Base-by-base conservation (phyloP, 2,329 filamentous ascomycete species). In the Cladosporium oxysporum region DNA sequence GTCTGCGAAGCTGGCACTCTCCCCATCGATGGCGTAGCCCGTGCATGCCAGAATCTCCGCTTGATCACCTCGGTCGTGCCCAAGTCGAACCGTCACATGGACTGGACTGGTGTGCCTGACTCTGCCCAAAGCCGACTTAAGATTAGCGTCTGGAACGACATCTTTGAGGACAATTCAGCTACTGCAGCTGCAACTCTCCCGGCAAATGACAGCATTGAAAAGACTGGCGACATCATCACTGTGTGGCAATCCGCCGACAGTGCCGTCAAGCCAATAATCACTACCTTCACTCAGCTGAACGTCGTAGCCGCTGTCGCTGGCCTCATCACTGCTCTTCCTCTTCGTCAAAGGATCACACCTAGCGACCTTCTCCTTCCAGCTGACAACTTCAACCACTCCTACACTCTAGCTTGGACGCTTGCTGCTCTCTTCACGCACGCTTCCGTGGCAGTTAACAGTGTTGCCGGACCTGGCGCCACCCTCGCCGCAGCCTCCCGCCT, bases 41-140 rank as follows among this genome's bases (percentile, higher is more conserved):
- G 89, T 72, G 84, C 83, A 62, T 92, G 91, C 73, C 84, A 89
- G 5, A 84, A 85, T 44, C 84, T 99, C 55, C 89, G 88, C 68
- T 88, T 93, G 71, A 84, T 97, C 35, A 86, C 97, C 71, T 98
- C 93, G 92, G 93, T 97, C 14, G 92, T 96, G 5, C 94, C 97
- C 73, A 87, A 92, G 74, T 92, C 92, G 50, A 97, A 89, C 81
- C 87, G 88, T 71, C 94, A 98, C 76, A 90, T 99, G 85, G 93
- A 97, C 79, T 99, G 94, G 93, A 93, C 92, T 72, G 91, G 94
- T 75, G 87, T 93, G 2, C 93, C 93, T 12, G 86, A 90, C 74
- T 90, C 91, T 61, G 89, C 90, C 65, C 90, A 90, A 18, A 87
- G 90, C 66, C 88, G 85, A 68, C 83, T 96, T 67, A 91, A 91